A percentile compares a stretch with the other conserved stretches of the same genome.
phyloP scores from a whole-genome alignment of 441 rosid genomes.

The Bocquillonia castaneifolia region DNA sequence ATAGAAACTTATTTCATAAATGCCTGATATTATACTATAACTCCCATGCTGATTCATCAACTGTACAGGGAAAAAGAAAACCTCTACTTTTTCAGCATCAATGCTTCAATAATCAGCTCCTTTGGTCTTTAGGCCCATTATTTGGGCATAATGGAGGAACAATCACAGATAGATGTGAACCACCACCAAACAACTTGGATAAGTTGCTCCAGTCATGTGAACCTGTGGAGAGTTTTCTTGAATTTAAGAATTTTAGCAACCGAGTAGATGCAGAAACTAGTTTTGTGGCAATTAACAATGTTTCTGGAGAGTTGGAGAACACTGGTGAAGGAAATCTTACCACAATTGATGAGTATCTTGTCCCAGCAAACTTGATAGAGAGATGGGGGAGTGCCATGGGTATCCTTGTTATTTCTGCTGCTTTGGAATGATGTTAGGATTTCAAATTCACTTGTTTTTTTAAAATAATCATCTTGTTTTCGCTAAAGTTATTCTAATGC shows the following conservation, averaged over 20 bases:
- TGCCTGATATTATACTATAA: neutral
- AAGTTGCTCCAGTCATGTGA: constrained; percentile 54
- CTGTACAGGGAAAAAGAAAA: constrained; percentile 74
- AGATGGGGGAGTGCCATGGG: constrained; percentile 99
- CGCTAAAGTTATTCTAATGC: constrained; percentile 31
- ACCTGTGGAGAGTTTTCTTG: constrained; percentile 69
- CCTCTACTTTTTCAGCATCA: constrained; percentile 52
- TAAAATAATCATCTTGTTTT: neutral
- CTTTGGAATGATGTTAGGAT: constrained; percentile 16
- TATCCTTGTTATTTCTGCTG: constrained; percentile 40
- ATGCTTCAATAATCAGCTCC: constrained; percentile 43
- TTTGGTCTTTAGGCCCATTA: constrained; percentile 48
- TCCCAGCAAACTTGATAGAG: constrained; percentile 68
- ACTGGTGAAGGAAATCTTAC: constrained; percentile 30
- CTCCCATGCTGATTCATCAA: constrained; percentile 11
- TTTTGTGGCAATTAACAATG: constrained; percentile 18
- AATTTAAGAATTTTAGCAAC: constrained; percentile 33
- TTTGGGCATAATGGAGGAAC: constrained; percentile 31
- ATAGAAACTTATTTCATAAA: neutral
- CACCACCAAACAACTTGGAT: constrained; percentile 40
- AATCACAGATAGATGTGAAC: constrained; percentile 25
- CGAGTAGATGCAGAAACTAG: constrained; percentile 27
- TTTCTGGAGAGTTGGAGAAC: constrained; percentile 32
- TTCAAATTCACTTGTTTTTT: neutral
- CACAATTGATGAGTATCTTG: constrained; percentile 45